Base-by-base conservation (phyloP, 192 early-diverging fungal species). In the Hyaloraphidium curvatum region DNA sequence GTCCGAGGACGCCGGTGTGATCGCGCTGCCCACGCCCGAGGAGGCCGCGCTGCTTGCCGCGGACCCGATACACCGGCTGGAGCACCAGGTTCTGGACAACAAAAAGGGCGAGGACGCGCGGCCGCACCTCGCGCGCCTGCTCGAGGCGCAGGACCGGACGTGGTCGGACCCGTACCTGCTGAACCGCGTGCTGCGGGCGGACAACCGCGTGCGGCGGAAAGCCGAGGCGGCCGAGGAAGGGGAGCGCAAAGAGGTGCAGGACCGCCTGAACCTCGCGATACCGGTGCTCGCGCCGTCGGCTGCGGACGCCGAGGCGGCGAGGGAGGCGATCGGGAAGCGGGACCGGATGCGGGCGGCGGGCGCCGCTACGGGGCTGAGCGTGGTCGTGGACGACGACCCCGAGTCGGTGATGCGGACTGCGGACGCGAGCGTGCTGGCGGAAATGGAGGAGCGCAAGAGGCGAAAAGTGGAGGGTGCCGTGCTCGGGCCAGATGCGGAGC, bases 51-150 rank as follows among this genome's bases (percentile, higher is more conserved):
- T 65, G 50, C 26, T 76, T 0, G 61, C 39, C 11, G 50, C 55
- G 16, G 68, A 79, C 62, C 61, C 75, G 16, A 70, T 76, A 40
- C 75, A 72, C 54, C 62, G 67, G 39, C 68, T 91, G 19, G 87
- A 92, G 51, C 63, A 74, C 37, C 57, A 52, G 0, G 56, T 68
- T 29, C 50, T 56, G 5, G 80, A 84, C 50, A 62, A 67, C 13
- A 58, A 62, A 23, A 76, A 69, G 27, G 70, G 61, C 3, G 58
- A 66, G 19, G 67, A 73, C 17, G 54, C 62, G 3, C 51, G 30
- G 1, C 67, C 80, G 2, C 57, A 68, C 1, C 59, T 95, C 3
- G 70, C 69, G 0, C 53, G 68, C 9, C 62, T 87, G 21, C 77
- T 83, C 17, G 43, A 48, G 7, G 25, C 25, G 7, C 25, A 14